A percentile compares a stretch with the other conserved stretches of the same genome.
phyloP scores from a whole-genome alignment of 495 filamentous ascomycete genomes.

The Penicillium tannophilum region DNA sequence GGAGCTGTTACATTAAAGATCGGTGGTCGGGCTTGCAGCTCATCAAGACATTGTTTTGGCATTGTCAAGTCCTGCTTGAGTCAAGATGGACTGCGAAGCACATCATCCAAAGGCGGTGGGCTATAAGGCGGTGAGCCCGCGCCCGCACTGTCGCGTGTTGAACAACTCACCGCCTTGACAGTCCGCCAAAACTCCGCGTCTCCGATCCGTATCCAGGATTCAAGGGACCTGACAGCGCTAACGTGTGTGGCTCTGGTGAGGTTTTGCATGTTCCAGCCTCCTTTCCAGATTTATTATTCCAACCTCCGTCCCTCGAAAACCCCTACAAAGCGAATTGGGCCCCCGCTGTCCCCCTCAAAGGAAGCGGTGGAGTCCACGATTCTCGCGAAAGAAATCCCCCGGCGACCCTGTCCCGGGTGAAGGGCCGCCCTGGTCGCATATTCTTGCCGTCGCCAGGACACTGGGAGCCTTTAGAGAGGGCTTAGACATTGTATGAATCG shows the following conservation, averaged over 20 bases:
- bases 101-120: neutral
- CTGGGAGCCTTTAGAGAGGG: neutral
- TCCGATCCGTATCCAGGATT: slow-evolving; percentile 20
- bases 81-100: too few relatives aligned
- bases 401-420: slow-evolving; percentile 2
- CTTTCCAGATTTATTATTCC: neutral
- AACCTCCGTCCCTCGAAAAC: neutral
- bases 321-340: slow-evolving; percentile 5
- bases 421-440: neutral
- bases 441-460: slow-evolving; percentile 7
- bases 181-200: slow-evolving; percentile 29
- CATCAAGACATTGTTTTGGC: too few relatives aligned
- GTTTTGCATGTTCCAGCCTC: slow-evolving; percentile 14
- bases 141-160: neutral
- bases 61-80: too few relatives aligned
- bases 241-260: slow-evolving; percentile 3
- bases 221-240: slow-evolving; percentile 17
- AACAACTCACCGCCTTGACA: neutral
- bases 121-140: neutral
- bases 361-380: slow-evolving; percentile 16
- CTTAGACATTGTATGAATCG: neutral
- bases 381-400: slow-evolving; percentile 12
- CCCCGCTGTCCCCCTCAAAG: neutral
- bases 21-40: too few relatives aligned
- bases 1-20: too few relatives aligned